These are phyloP conservation scores for Sporothrix brunneoviolacea DNA, from an alignment of 2,329 filamentous ascomycete genomes.

Conservation along the genomic window DNA sequence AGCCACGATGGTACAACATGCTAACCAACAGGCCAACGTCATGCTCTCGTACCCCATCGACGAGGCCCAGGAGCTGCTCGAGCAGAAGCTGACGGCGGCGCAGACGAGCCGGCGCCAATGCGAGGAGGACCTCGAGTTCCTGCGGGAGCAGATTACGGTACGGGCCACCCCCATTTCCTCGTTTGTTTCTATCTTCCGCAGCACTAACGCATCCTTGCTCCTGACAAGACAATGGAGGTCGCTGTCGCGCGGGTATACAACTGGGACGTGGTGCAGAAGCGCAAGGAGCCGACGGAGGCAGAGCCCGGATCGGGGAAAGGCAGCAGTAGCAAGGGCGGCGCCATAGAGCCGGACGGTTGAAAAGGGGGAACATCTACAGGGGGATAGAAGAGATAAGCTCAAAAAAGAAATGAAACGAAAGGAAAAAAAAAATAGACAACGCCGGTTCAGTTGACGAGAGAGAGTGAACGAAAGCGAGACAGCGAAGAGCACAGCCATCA, in stretches of 20 bases:
- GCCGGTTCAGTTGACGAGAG: too few species aligned
- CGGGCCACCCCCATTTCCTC: slow-evolving; percentile 21
- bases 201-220: slow-evolving; percentile 1
- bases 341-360: slow-evolving; percentile 26
- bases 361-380: not conserved
- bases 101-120: slow-evolving; percentile 77
- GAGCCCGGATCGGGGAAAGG: slow-evolving; percentile 28
- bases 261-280: slow-evolving; percentile 93
- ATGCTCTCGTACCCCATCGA: slow-evolving; percentile 92
- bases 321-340: slow-evolving; percentile 33
- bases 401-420: not conserved
- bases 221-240: slow-evolving; percentile 81
- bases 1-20: not conserved
- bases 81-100: slow-evolving; percentile 70
- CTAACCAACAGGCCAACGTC: slow-evolving; percentile 66
- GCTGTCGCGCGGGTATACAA: slow-evolving; percentile 97
- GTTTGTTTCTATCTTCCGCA: not conserved
- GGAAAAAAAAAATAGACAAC: not conserved
- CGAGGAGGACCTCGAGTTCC: slow-evolving; percentile 92
- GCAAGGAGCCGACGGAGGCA: slow-evolving; percentile 74
- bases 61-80: slow-evolving; percentile 75
- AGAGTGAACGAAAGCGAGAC: too few species aligned
- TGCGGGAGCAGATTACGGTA: slow-evolving; percentile 94
- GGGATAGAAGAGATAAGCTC: not conserved
- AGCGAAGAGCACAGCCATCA: too few species aligned